A percentile compares a stretch with the other conserved stretches of the same genome.
phyloP scores from a whole-genome alignment of 2,329 filamentous ascomycete genomes.

The Coleophoma crateriformis region DNA sequence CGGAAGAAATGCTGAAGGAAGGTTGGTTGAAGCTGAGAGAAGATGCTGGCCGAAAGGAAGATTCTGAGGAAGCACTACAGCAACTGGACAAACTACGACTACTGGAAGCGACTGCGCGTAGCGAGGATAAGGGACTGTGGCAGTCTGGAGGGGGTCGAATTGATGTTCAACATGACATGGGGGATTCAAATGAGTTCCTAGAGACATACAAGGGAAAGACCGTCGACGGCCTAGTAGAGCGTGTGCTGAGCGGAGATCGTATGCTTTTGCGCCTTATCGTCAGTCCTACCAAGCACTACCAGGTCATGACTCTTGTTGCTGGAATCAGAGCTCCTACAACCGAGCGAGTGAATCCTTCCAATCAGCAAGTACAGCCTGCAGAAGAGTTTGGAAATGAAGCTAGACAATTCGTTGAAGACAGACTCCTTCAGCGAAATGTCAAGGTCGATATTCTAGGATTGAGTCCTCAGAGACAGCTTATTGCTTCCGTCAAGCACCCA shows the following conservation, averaged over 20 bases:
- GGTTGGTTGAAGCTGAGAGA: conserved; percentile 93
- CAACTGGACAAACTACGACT: conserved; percentile 73
- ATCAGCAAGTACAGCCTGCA: conserved; percentile 64
- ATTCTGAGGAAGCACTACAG: conserved; percentile 67
- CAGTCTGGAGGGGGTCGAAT: conserved; percentile 59
- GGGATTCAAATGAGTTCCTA: conserved; percentile 68
- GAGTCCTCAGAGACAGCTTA: conserved; percentile 86
- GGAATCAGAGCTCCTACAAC: conserved; percentile 88
- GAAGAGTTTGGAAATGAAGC: conserved; percentile 91
- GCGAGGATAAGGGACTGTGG: conserved; percentile 79
- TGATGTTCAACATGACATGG: conserved; percentile 75
- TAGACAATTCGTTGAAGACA: conserved; percentile 77
- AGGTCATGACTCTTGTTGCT: conserved; percentile 84
- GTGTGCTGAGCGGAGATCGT: conserved; percentile 86
- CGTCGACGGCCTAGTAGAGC: conserved; percentile 82
- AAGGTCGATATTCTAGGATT: conserved; percentile 78
- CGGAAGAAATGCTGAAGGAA: conserved; percentile 77
- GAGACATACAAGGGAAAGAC: conserved; percentile 80
- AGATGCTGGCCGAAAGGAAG: conserved; percentile 87
- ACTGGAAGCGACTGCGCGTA: conserved; percentile 72
- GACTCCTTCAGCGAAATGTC: conserved; percentile 81
- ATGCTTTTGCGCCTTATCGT: conserved; percentile 78
- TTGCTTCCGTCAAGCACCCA: conserved; percentile 82
- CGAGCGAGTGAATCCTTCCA: conserved; percentile 72
- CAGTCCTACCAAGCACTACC: conserved; percentile 66